phyloP scores from a whole-genome alignment of 306 rosid genomes.

The Potentilla sterilis region DNA sequence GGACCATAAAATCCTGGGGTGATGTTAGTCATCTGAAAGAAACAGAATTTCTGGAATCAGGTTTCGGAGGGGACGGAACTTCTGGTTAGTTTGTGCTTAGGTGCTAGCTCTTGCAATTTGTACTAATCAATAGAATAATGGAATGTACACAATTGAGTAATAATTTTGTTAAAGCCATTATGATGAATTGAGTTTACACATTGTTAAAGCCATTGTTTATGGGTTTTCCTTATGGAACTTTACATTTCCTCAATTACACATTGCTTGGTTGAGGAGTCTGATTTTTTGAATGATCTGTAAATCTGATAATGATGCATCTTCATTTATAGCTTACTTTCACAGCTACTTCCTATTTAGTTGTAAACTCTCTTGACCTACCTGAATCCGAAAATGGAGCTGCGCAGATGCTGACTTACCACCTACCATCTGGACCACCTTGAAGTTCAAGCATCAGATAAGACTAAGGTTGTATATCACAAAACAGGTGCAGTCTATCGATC shows the following conservation, averaged over 20 bases:
- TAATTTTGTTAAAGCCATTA: not conserved
- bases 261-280: not conserved
- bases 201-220: not conserved
- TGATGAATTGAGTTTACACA: not conserved
- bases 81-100: conserved; percentile 58
- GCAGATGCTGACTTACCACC: not conserved
- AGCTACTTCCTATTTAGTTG: not conserved
- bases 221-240: not conserved
- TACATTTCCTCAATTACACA: not conserved
- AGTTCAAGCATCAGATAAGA: conserved; percentile 6
- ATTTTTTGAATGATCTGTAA: not conserved
- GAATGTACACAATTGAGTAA: not conserved
- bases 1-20: conserved; percentile 66
- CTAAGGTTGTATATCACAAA: not conserved
- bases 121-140: not conserved
- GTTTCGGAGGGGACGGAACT: conserved; percentile 78
- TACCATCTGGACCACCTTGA: not conserved
- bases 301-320: not conserved
- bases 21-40: conserved; percentile 72
- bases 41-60: conserved; percentile 58
- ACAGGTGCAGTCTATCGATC: not conserved
- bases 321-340: not conserved
- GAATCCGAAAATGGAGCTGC: not conserved
- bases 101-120: not conserved
- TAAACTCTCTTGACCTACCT: not conserved